Evolutionary conservation across 768 basidiomycete genomes (phyloP), one percentile per base, ranked within the genome.

Genomic region (Boletus insuetus): DNA sequence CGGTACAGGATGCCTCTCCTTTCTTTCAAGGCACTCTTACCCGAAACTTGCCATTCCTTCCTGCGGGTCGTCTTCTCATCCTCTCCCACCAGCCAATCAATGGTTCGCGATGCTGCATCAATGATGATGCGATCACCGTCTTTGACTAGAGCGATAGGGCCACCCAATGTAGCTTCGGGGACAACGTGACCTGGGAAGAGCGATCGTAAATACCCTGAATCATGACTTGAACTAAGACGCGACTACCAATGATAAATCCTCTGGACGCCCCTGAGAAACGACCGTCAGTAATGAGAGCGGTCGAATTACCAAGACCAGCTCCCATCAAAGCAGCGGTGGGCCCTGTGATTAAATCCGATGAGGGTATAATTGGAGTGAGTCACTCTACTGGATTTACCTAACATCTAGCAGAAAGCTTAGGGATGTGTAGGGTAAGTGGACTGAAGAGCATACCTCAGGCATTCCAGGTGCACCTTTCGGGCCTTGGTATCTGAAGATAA

Each of bases 391-490:
- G 44, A 61, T 49, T 59, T 50, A 78, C 79, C 77, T 54, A 79
- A 59, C 80, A 82, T 81, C 76, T 79, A 20, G 13, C 53, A 49
- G 31, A 47, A 45, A 32, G 17, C 8, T 63, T 22, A 62, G 46
- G 51, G 11, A 20, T 6, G 17, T 52, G 12, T 13, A 29, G 19
- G 31, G 31, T 43, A 44, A 51, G 22, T n/a, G 31, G 19, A 42
- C 19, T 26, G 48, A 47, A 42, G 31, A 12, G 48, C 66, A 37
- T 52, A 82, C 82, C 75, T 94, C 91, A 10, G 92, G 92, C 91
- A 92, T 93, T 22, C 92, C 92, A 26, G 91, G 93, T n/a, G 83
- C 92, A 26, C 92, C 91, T 68, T 89, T 92, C 1, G 93, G 91
- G 13, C 92, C 92, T 73, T 90, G 89, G 69, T 94, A 94, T 55